Base-by-base conservation (phyloP, 345 rosid genomes). In the Eucalyptus shirleyi region DNA sequence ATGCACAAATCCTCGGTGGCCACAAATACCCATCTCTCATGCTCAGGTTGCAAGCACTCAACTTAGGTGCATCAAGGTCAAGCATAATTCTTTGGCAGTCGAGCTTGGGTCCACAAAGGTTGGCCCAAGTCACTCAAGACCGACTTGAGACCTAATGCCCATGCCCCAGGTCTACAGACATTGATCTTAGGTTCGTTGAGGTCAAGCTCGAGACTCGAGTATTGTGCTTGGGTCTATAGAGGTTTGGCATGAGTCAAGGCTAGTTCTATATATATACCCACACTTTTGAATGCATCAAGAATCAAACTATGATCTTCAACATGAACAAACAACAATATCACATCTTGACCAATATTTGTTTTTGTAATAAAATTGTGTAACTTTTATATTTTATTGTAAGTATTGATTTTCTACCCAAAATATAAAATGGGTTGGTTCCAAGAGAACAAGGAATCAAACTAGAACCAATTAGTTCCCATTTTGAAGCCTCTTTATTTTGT, bases 141-240 rank as follows among this genome's bases (percentile, higher is more conserved):
- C 15, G 0, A 72, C 28, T 72, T 37, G 28, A 72, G 82, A 72
- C 45, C 1, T 3, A 1, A 37, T 72, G 26, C 15, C 28, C 2
- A 6, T 34, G 15, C 7, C 7, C 8, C 19, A 2, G 1, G 26
- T 5, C 44, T 6, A 37, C 4, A 37, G 0, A 37, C 14, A 11
- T 6, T 11, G 4, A 10, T 37, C 82, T 0, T 12, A 4, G 2
- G 44, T 72, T 1, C 45, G 0, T 3, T 72, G 8, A 72, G 44
- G 81, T 69, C 24, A 18, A 9, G 81, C 44, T 8, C 1, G 7
- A 69, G 26, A 69, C 81, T 40, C 2, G 7, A 9, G 6, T 10
- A 3, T 40, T 23, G 7, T 34, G 14, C 81, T 6, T 69, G 4
- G 44, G 81, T 69, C 24, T 23, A 69, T 2, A 6, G 7, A 69